Percentiles rank a stretch among this genome's conserved stretches.
phyloP scores from a whole-genome alignment of 805 yeast species.

The Cyberlindnera nakhonratchasimensis region DNA sequence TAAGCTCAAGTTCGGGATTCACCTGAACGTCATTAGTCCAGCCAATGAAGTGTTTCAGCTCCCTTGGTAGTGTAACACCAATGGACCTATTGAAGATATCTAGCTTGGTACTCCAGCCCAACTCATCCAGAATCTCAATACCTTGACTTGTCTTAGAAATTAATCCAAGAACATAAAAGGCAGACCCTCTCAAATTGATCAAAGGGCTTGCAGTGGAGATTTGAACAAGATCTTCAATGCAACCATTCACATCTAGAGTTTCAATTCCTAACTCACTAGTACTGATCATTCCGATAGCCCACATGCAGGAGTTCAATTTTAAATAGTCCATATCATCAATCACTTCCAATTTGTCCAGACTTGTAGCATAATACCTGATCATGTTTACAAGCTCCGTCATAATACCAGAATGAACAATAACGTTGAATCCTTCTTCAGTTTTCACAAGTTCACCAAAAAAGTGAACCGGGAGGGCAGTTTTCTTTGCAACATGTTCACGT shows the following conservation, averaged over 20 bases:
- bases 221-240: conserved; percentile 50
- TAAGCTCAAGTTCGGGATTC: conserved; percentile 8
- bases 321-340: conserved; percentile 33
- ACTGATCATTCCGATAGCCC: conserved; percentile 87
- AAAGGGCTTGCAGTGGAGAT: conserved; percentile 45
- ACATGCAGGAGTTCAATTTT: conserved; percentile 67
- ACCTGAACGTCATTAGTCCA: conserved; percentile 8
- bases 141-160: conserved; percentile 75
- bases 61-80: conserved; percentile 40
- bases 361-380: conserved; percentile 32
- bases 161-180: conserved; percentile 75
- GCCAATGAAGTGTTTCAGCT: conserved; percentile 31
- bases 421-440: conserved; percentile 73
- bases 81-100: conserved; percentile 41
- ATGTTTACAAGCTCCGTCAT: conserved; percentile 37
- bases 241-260: conserved; percentile 49
- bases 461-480: conserved; percentile 48
- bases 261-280: conserved; percentile 66
- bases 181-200: conserved; percentile 68
- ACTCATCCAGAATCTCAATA: conserved; percentile 76
- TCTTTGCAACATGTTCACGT: conserved; percentile 6
- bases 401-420: conserved; percentile 51
- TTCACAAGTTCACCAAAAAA: conserved; percentile 78
- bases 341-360: conserved; percentile 19
- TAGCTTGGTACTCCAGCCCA: conserved; percentile 62